Evolutionary conservation across 2,329 filamentous ascomycete genomes (phyloP).

Genomic region (Bipolaris bicolor): DNA sequence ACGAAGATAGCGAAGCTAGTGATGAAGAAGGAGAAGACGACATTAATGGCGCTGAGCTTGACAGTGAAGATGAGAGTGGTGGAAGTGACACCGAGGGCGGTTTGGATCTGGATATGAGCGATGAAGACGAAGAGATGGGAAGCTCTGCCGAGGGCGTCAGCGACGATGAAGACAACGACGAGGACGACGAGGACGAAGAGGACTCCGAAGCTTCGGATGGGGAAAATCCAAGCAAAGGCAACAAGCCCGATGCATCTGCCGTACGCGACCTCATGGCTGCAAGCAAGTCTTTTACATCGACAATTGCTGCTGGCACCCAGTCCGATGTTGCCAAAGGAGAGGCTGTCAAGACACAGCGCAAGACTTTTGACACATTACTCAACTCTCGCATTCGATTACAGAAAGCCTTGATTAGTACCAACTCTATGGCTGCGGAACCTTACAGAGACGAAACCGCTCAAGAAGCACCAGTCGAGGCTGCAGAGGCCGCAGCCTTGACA

Average conservation of each 20-base stretch:
- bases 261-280: conserved; percentile 74
- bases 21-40: conserved; percentile 40
- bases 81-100: conserved; percentile 51
- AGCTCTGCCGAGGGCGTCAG: conserved; percentile 54
- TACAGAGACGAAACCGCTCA: conserved; percentile 49
- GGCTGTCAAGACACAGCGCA: conserved; percentile 85
- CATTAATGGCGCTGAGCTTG: conserved; percentile 20
- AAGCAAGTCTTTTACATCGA: conserved; percentile 65
- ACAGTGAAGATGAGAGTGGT: conserved; percentile 24
- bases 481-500: conserved; percentile 83
- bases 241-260: conserved; percentile 56
- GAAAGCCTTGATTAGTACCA: conserved; percentile 83
- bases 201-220: conserved; percentile 43
- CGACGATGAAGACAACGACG: conserved; percentile 56
- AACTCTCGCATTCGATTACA: conserved; percentile 92
- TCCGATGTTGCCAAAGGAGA: conserved; percentile 83
- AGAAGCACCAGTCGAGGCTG: conserved; percentile 67
- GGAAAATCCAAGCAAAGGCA: conserved; percentile 48
- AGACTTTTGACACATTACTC: conserved; percentile 84
- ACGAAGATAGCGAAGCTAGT: conserved; percentile 47
- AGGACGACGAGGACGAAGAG: conserved; percentile 48
- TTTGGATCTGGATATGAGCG: conserved; percentile 46
- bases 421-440: conserved; percentile 59
- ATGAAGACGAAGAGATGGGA: conserved; percentile 51
- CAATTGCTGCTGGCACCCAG: conserved; percentile 70